These are phyloP conservation scores for Cucumis hystrix DNA, from an alignment of 306 rosid genomes.

Conservation along the genomic window DNA sequence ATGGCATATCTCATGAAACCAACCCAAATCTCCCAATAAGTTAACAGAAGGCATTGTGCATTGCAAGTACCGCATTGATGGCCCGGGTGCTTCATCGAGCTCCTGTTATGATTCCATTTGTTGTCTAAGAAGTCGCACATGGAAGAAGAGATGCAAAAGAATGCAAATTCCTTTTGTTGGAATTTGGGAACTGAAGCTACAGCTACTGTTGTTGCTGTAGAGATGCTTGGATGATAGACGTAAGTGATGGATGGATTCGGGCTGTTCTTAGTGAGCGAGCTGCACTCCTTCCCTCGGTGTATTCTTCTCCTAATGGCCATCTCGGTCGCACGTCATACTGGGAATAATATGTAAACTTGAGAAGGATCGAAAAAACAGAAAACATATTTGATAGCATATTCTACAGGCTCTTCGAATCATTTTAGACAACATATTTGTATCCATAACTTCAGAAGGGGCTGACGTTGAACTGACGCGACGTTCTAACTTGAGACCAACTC, in stretches of 20 bases:
- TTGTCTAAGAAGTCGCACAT: neutral
- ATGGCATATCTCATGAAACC: neutral
- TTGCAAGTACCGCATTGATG: neutral
- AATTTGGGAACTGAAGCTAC: slow-evolving; percentile 7
- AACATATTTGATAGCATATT: too few relatives aligned
- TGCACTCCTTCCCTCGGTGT: slow-evolving; percentile 67
- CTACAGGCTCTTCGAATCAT: neutral
- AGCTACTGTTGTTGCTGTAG: slow-evolving; percentile 27
- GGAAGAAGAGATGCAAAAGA: neutral
- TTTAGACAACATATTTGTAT: neutral
- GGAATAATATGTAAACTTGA: neutral
- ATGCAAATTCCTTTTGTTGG: neutral
- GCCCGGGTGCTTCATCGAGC: neutral
- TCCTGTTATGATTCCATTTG: neutral
- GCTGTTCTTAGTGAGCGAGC: slow-evolving; percentile 74
- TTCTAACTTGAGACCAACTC: too few relatives aligned
- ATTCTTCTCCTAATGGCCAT: slow-evolving; percentile 93
- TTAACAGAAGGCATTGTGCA: neutral
- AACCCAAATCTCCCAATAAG: neutral
- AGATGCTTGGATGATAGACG: slow-evolving; percentile 71
- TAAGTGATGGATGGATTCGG: slow-evolving; percentile 82
- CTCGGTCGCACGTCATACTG: slow-evolving; percentile 87
- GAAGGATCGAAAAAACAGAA: neutral
- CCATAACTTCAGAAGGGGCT: neutral
- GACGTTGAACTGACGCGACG: neutral